These are phyloP conservation scores for Pisolithus sp. DNA, from an alignment of 768 basidiomycete genomes.

Conservation along the genomic window DNA sequence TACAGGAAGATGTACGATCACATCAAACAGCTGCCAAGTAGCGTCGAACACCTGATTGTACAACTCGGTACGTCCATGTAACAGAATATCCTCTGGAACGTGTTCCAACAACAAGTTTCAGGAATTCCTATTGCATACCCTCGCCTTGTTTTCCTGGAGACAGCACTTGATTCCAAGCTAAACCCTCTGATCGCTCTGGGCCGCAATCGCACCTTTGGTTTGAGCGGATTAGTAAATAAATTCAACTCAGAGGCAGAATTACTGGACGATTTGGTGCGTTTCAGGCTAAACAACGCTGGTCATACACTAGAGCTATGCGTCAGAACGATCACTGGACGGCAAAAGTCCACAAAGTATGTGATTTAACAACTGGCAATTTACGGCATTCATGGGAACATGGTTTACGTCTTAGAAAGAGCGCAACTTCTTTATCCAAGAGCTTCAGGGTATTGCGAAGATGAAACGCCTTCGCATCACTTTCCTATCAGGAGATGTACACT, in stretches of 20 bases:
- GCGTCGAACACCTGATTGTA: conserved; percentile 77
- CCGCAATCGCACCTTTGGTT: conserved; percentile 55
- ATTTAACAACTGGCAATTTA: not conserved
- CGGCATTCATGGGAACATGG: not conserved
- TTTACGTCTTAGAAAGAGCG: conserved; percentile 64
- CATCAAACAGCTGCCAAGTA: conserved; percentile 51
- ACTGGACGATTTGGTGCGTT: conserved; percentile 77
- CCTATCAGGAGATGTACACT: conserved; percentile 91
- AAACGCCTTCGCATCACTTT: conserved; percentile 74
- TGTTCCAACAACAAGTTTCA: conserved; percentile 15
- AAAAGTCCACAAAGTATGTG: conserved; percentile 60
- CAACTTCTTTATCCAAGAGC: conserved; percentile 77
- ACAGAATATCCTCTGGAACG: not conserved
- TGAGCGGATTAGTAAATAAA: conserved; percentile 80
- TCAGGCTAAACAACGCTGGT: not conserved
- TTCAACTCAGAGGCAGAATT: conserved; percentile 92
- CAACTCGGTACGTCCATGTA: conserved; percentile 52
- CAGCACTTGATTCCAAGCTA: conserved; percentile 67
- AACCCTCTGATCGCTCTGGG: conserved; percentile 82
- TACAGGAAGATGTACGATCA: conserved; percentile 70
- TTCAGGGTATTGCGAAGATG: conserved; percentile 63
- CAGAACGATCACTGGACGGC: conserved; percentile 94
- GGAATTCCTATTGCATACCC: conserved; percentile 88
- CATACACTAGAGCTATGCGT: conserved; percentile 42
- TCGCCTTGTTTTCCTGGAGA: conserved; percentile 85